These are phyloP conservation scores for Adansonia grandidieri DNA, from an alignment of 441 rosid genomes.

Conservation along the genomic window DNA sequence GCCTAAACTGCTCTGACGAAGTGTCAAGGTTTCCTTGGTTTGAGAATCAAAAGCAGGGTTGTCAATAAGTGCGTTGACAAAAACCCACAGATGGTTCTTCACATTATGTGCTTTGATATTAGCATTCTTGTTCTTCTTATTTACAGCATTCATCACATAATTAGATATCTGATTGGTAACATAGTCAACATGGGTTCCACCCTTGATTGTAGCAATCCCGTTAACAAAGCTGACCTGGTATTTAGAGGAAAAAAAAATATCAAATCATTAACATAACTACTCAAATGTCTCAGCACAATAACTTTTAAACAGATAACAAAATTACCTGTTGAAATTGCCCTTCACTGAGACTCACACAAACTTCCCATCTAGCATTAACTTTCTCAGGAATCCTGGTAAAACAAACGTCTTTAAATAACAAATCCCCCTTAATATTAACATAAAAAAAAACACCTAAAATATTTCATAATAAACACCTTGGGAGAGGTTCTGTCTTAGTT, in stretches of 20 bases:
- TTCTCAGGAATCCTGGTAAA: constrained; percentile 63
- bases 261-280: not conserved
- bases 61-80: constrained; percentile 94
- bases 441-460: not conserved
- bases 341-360: constrained; percentile 80
- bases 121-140: constrained; percentile 85
- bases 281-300: not conserved
- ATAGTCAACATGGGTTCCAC: constrained; percentile 97
- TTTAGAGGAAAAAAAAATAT: constrained; percentile 2
- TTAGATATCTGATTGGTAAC: constrained; percentile 84
- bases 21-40: constrained; percentile 96
- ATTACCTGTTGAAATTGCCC: constrained; percentile 97
- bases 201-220: constrained; percentile 86
- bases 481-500: constrained; percentile 42
- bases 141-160: constrained; percentile 68
- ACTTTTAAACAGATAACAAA: not conserved
- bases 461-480: constrained; percentile 48
- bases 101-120: constrained; percentile 82
- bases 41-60: constrained; percentile 99
- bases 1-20: constrained; percentile 93
- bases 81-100: constrained; percentile 92
- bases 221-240: constrained; percentile 95
- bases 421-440: not conserved
- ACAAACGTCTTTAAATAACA: constrained; percentile 8
- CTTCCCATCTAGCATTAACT: constrained; percentile 87